Percentiles rank a stretch among this genome's conserved stretches.
Evolutionary conservation across 352 stramenopile species (phyloP).

Genomic region (Globisporangium barbulae): DNA sequence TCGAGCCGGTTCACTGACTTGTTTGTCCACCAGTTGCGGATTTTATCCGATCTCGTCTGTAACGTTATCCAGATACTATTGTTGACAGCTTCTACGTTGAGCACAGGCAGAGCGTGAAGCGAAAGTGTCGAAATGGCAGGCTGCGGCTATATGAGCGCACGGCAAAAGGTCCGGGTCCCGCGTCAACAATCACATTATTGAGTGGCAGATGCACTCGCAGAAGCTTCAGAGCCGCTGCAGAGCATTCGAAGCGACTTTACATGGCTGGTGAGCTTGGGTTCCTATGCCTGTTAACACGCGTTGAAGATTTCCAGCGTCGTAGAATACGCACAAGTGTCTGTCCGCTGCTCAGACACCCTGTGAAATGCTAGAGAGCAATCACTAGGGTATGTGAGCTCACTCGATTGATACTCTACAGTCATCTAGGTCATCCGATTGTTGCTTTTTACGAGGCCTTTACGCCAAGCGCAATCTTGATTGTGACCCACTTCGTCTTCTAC

Average conservation of each 20-base stretch:
- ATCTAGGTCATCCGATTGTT: background rate
- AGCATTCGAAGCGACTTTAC: background rate
- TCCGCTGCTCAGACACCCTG: background rate
- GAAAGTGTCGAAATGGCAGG: background rate
- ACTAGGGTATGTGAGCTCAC: background rate
- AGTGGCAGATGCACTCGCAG: background rate
- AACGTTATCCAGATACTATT: background rate
- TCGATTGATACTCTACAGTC: background rate
- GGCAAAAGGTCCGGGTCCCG: background rate
- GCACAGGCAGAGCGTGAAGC: background rate
- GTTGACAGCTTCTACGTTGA: slow-evolving; percentile 3
- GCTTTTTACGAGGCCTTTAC: background rate
- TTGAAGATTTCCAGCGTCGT: too few relatives aligned
- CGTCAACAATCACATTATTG: slow-evolving; percentile 4
- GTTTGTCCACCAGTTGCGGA: slow-evolving; percentile 3
- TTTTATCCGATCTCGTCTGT: background rate
- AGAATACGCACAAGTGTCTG: too few relatives aligned
- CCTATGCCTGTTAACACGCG: background rate
- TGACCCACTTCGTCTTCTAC: background rate
- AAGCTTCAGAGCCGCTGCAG: background rate
- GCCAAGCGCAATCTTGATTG: background rate
- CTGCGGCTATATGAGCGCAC: background rate
- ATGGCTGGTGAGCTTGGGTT: background rate
- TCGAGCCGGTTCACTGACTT: slow-evolving; percentile 2
- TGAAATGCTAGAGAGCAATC: background rate